phyloP scores from a whole-genome alignment of 1,284 basidiomycete genomes.

The Austroboletus niveus region DNA sequence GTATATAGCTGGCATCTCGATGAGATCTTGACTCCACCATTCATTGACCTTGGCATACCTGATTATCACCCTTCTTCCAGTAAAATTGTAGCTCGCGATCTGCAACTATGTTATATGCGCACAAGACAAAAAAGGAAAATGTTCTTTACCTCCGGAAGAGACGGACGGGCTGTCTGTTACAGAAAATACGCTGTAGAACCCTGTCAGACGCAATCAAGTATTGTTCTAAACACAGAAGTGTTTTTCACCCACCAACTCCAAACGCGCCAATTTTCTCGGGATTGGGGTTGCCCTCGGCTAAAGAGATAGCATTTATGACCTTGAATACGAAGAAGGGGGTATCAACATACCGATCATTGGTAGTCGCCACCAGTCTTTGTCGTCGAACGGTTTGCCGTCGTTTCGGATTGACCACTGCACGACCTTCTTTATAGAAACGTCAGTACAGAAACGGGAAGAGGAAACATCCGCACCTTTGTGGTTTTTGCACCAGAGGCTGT shows the following conservation, averaged over 20 bases:
- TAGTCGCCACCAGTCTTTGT: slow-evolving; percentile 85
- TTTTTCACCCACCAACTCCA: slow-evolving; percentile 61
- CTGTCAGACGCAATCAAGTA: slow-evolving; percentile 31
- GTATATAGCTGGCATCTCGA: slow-evolving; percentile 40
- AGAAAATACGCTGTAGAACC: slow-evolving; percentile 81
- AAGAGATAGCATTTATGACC: no score
- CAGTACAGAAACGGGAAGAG: slow-evolving; percentile 4
- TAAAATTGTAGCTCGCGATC: slow-evolving; percentile 87
- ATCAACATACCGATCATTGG: slow-evolving; percentile 76
- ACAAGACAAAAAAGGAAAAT: slow-evolving; percentile 30
- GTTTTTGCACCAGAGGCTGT: slow-evolving; percentile 51
- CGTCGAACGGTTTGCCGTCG: slow-evolving; percentile 79
- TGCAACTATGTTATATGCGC: not conserved
- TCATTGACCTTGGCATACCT: slow-evolving; percentile 38
- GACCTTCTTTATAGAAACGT: slow-evolving; percentile 41
- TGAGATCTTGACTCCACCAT: not conserved
- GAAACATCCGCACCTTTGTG: slow-evolving; percentile 26
- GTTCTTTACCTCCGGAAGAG: slow-evolving; percentile 30
- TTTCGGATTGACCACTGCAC: slow-evolving; percentile 84
- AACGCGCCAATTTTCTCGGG: slow-evolving; percentile 88
- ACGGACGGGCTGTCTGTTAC: slow-evolving; percentile 43
- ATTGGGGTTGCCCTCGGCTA: slow-evolving; percentile 81
- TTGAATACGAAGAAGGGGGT: no score
- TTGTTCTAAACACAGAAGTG: not conserved
- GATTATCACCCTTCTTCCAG: slow-evolving; percentile 84